A percentile compares a stretch with the other conserved stretches of the same genome.
phyloP scores from a whole-genome alignment of 2,329 filamentous ascomycete genomes.

The Ceratocystis alfenasii region DNA sequence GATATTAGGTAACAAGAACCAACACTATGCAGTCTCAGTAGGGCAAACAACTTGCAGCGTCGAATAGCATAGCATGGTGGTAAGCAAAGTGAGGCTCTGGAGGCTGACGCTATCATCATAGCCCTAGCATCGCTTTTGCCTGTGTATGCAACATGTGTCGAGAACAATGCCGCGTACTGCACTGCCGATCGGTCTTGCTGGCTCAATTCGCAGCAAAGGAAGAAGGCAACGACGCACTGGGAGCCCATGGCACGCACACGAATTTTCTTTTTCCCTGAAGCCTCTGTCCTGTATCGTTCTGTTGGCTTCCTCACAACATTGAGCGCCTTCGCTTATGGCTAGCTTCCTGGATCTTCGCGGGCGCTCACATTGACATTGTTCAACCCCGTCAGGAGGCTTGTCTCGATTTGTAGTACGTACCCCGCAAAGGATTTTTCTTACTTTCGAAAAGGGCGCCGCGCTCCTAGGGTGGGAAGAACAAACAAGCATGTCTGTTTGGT shows the following conservation, averaged over 20 bases:
- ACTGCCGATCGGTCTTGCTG: not conserved
- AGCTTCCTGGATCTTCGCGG: not conserved
- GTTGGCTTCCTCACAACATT: not conserved
- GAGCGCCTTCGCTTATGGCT: not conserved
- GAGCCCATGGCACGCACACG: too few relatives aligned
- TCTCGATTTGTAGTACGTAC: conserved; percentile 1
- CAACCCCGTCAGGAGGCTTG: not conserved
- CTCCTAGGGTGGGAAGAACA: not conserved
- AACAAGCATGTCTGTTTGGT: not conserved
- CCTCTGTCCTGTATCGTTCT: not conserved
- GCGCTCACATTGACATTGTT: conserved; percentile 9
- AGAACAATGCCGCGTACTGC: not conserved
- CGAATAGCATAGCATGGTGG: not conserved
- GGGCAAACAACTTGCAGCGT: not conserved
- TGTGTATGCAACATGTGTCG: not conserved
- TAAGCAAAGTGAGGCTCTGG: not conserved
- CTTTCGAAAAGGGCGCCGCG: not conserved
- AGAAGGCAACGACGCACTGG: too few relatives aligned
- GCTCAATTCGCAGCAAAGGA: not conserved
- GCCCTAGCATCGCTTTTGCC: not conserved
- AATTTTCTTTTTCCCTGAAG: not conserved
- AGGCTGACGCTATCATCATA: not conserved
- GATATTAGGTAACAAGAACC: not conserved
- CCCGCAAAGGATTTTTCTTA: not conserved
- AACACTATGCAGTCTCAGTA: not conserved